These are phyloP conservation scores for Cyclotella baltica DNA, from an alignment of 108 stramenopile genomes.

Conservation along the genomic window DNA sequence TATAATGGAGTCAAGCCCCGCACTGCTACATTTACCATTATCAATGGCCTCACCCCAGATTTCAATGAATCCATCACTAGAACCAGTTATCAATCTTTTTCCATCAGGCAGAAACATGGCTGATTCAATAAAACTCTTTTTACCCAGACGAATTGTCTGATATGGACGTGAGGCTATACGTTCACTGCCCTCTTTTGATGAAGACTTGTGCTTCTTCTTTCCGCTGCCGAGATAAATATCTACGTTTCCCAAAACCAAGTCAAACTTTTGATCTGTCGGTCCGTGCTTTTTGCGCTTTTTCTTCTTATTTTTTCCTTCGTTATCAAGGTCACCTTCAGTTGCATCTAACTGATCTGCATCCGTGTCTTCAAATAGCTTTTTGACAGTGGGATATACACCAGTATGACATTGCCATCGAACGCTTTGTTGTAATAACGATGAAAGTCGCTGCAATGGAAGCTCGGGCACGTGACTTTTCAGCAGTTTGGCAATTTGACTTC, in stretches of 20 bases:
- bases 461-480: constrained; percentile 64
- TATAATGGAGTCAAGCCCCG: not conserved
- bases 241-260: constrained; percentile 77
- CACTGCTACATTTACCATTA: constrained; percentile 52
- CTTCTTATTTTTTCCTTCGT: constrained; percentile 45
- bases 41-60: constrained; percentile 81
- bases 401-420: constrained; percentile 89
- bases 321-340: constrained; percentile 25
- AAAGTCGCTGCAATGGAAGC: constrained; percentile 77
- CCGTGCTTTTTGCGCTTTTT: constrained; percentile 32
- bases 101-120: constrained; percentile 80
- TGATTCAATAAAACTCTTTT: constrained; percentile 75
- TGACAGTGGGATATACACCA: constrained; percentile 66
- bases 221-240: constrained; percentile 15
- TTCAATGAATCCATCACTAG: constrained; percentile 95
- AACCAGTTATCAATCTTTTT: constrained; percentile 83
- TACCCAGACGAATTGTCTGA: constrained; percentile 85
- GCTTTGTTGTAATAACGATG: constrained; percentile 89
- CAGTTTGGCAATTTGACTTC: constrained; percentile 69
- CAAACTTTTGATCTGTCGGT: constrained; percentile 56
- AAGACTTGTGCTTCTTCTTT: constrained; percentile 43
- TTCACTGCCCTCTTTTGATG: constrained; percentile 32
- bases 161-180: constrained; percentile 55
- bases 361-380: constrained; percentile 40
- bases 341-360: constrained; percentile 49